Evolutionary conservation across 139 green algal genomes (phyloP).

Genomic region (Closterium sp.): DNA sequence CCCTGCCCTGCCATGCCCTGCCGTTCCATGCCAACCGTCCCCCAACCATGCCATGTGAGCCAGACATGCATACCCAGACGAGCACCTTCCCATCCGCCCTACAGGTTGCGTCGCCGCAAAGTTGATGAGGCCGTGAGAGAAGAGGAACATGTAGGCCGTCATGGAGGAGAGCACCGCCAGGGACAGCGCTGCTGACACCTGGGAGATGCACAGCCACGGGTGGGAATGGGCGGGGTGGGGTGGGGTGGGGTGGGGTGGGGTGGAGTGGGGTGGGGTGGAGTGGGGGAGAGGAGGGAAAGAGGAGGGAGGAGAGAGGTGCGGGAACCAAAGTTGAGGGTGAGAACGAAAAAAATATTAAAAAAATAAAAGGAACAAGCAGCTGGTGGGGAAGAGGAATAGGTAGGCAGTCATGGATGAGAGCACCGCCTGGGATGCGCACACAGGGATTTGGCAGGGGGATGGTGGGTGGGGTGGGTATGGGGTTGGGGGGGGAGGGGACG

Average conservation of each 20-base stretch:
- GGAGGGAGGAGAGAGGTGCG: too few relatives aligned
- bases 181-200: slow-evolving; percentile 28
- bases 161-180: slow-evolving; percentile 32
- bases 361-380: too few relatives aligned
- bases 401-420: too few relatives aligned
- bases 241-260: background rate
- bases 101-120: slow-evolving; percentile 32
- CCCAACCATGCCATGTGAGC: too few relatives aligned
- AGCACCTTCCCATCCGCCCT: background rate
- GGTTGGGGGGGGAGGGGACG: background rate
- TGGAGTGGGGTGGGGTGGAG: background rate
- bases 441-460: too few relatives aligned
- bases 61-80: too few relatives aligned
- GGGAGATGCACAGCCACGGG: background rate
- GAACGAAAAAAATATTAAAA: too few relatives aligned
- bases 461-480: background rate
- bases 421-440: too few relatives aligned
- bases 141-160: slow-evolving; percentile 36
- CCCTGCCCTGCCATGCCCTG: background rate
- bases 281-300: background rate
- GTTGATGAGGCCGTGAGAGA: slow-evolving; percentile 3
- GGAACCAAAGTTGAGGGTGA: too few relatives aligned
- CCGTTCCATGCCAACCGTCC: too few relatives aligned
- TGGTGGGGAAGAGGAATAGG: too few relatives aligned
- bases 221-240: background rate